These are phyloP conservation scores for Hanseniaspora taiwanica DNA, from an alignment of 805 yeast species.

Conservation along the genomic window DNA sequence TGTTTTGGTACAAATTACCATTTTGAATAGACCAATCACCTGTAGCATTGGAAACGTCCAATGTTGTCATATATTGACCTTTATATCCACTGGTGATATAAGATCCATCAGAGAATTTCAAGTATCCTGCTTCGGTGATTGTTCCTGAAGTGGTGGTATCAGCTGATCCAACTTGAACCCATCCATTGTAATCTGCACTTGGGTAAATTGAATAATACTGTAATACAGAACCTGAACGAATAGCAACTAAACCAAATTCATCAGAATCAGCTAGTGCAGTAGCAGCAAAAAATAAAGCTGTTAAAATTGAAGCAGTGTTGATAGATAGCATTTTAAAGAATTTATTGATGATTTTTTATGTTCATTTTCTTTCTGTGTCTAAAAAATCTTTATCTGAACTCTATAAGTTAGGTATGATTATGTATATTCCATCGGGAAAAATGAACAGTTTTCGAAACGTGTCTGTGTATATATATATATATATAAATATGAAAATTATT, in stretches of 20 bases:
- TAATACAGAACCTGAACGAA: constrained; percentile 25
- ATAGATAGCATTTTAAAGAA: constrained; percentile 1
- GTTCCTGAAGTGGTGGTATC: constrained; percentile 7
- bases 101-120: constrained; percentile 18
- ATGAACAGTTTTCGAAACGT: no score
- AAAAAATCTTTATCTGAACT: no score
- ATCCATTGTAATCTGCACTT: constrained; percentile 11
- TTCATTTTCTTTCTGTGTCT: neutral
- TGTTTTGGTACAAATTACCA: constrained; percentile 26
- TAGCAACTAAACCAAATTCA: constrained; percentile 22
- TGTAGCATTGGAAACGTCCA: constrained; percentile 15
- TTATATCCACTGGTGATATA: constrained; percentile 14
- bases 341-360: no score
- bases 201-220: constrained; percentile 19
- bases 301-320: constrained; percentile 11
- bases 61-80: constrained; percentile 8
- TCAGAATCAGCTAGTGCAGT: constrained; percentile 25
- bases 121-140: constrained; percentile 12
- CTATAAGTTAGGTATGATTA: no score
- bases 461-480: no score
- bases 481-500: no score
- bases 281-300: constrained; percentile 18
- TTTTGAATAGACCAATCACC: constrained; percentile 28
- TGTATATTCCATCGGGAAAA: no score
- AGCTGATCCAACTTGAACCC: constrained; percentile 8